These are phyloP conservation scores for Kingdonia uniflora DNA, from an alignment of 164 flowering plant species.

Conservation along the genomic window DNA sequence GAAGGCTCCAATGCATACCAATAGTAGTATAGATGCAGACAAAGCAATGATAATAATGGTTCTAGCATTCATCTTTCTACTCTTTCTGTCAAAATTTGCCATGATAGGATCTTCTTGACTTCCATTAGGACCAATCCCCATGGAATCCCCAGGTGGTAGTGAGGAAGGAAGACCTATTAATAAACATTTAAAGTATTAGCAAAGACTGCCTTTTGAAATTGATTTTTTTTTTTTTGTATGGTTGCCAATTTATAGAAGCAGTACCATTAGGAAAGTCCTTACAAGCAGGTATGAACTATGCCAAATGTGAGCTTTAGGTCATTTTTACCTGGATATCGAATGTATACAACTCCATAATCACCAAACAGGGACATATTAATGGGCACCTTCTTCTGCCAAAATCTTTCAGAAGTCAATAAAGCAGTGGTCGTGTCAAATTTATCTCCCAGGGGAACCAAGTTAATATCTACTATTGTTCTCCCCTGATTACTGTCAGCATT, in stretches of 20 bases:
- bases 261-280: too few species aligned
- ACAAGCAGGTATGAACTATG: too few species aligned
- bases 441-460: slow-evolving; percentile 89
- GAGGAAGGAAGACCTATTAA: slow-evolving; percentile 67
- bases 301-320: too few species aligned
- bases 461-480: slow-evolving; percentile 70
- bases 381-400: slow-evolving; percentile 63
- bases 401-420: slow-evolving; percentile 60
- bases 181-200: slow-evolving; percentile 13
- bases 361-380: slow-evolving; percentile 77
- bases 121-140: slow-evolving; percentile 45
- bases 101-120: slow-evolving; percentile 48
- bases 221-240: too few species aligned
- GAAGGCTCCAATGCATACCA: slow-evolving; percentile 49
- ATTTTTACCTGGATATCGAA: slow-evolving; percentile 71
- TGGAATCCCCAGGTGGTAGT: slow-evolving; percentile 27
- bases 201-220: too few species aligned
- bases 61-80: slow-evolving; percentile 47
- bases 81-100: slow-evolving; percentile 53
- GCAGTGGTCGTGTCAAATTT: slow-evolving; percentile 96
- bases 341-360: slow-evolving; percentile 49
- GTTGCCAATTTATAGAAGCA: too few species aligned
- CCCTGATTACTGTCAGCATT: slow-evolving; percentile 65
- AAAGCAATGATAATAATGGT: slow-evolving; percentile 51
- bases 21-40: slow-evolving; percentile 61